phyloP scores from a whole-genome alignment of 2,329 filamentous ascomycete species.

The Didymosphaeria variabile region DNA sequence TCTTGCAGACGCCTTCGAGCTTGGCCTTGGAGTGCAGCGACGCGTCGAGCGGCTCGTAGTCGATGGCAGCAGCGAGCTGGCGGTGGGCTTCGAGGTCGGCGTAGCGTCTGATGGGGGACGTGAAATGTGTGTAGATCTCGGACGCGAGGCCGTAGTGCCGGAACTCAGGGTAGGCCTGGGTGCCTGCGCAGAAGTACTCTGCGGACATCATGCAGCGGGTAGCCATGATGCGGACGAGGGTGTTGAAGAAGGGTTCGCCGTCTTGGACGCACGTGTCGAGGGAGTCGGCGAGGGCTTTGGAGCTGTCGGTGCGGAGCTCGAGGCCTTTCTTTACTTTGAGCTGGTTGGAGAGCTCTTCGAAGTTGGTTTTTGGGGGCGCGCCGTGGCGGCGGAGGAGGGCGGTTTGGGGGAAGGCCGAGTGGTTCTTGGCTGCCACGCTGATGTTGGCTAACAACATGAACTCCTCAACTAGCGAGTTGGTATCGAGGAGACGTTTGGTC shows the following conservation, averaged over 20 bases:
- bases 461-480: conserved; percentile 97
- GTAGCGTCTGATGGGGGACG: conserved; percentile 94
- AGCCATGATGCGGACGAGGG: conserved; percentile 93
- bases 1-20: conserved; percentile 93
- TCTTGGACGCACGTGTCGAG: conserved; percentile 85
- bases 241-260: conserved; percentile 95
- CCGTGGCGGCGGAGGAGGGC: conserved; percentile 92
- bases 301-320: conserved; percentile 83
- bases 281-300: conserved; percentile 91
- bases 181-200: conserved; percentile 96
- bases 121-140: conserved; percentile 99
- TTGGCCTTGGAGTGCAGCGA: conserved; percentile 82
- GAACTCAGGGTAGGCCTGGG: conserved; percentile 92
- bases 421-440: conserved; percentile 89
- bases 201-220: conserved; percentile 99
- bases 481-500: conserved; percentile 92
- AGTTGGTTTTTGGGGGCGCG: conserved; percentile 93
- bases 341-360: conserved; percentile 91
- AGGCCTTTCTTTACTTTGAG: conserved; percentile 86
- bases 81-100: conserved; percentile 95
- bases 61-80: conserved; percentile 94
- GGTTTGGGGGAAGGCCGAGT: conserved; percentile 92
- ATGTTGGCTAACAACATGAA: conserved; percentile 99
- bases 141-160: conserved; percentile 95
- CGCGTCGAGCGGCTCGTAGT: conserved; percentile 86